phyloP scores from a whole-genome alignment of 768 basidiomycete genomes.

The Naganishia onofrii region DNA sequence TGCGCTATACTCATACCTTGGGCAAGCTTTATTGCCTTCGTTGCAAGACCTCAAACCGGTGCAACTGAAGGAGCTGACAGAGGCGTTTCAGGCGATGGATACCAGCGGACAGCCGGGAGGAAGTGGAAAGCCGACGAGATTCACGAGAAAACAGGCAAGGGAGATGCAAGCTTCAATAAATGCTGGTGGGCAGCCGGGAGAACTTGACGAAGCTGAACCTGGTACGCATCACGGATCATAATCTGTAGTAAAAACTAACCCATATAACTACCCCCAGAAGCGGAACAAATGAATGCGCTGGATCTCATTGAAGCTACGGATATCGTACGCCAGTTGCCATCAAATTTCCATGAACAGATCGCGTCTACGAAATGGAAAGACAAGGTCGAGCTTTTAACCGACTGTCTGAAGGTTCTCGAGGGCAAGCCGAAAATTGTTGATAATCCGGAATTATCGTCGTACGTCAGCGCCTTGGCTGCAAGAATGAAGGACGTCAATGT shows the following conservation, averaged over 20 bases:
- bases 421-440: slow-evolving; percentile 71
- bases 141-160: slow-evolving; percentile 73
- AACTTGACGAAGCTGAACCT: slow-evolving; percentile 54
- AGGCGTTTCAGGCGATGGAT: slow-evolving; percentile 79
- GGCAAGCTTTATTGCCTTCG: slow-evolving; percentile 75
- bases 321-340: slow-evolving; percentile 70
- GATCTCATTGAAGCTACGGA: slow-evolving; percentile 77
- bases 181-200: slow-evolving; percentile 29
- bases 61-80: slow-evolving; percentile 91
- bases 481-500: slow-evolving; percentile 89
- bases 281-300: slow-evolving; percentile 68
- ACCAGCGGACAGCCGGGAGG: slow-evolving; percentile 83
- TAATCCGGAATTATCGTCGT: slow-evolving; percentile 59
- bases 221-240: slow-evolving; percentile 45
- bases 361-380: slow-evolving; percentile 98
- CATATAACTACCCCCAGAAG: slow-evolving; percentile 51
- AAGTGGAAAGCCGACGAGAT: slow-evolving; percentile 69
- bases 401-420: slow-evolving; percentile 68
- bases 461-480: slow-evolving; percentile 70
- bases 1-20: slow-evolving; percentile 80
- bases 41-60: slow-evolving; percentile 90
- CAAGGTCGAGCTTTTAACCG: slow-evolving; percentile 74
- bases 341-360: slow-evolving; percentile 68
- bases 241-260: not conserved
- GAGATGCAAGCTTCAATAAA: slow-evolving; percentile 51